These are phyloP conservation scores for Calocera cornea DNA, from an alignment of 768 basidiomycete species.

Conservation along the genomic window DNA sequence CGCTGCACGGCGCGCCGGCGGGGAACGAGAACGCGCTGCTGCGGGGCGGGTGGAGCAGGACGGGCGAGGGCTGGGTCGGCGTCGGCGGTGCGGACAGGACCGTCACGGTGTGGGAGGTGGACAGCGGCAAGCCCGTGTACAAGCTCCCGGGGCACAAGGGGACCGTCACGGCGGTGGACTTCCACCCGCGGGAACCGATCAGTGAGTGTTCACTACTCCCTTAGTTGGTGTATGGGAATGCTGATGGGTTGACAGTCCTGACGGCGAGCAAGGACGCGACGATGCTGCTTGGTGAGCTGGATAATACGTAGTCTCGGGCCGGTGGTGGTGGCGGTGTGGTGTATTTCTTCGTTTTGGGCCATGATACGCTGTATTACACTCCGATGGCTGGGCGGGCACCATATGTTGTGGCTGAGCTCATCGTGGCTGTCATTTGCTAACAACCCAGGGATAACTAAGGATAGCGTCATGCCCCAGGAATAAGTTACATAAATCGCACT, in stretches of 20 bases:
- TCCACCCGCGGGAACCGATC: constrained; percentile 92
- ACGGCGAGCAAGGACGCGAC: constrained; percentile 88
- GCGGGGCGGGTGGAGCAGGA: constrained; percentile 75
- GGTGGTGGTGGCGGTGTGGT: not conserved
- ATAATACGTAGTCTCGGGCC: constrained; percentile 28
- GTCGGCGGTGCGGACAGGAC: constrained; percentile 67
- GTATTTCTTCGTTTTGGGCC: not conserved
- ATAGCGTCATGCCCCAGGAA: too few relatives aligned
- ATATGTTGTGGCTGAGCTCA: too few relatives aligned
- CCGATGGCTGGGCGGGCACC: too few relatives aligned
- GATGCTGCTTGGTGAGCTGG: constrained; percentile 83
- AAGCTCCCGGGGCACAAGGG: constrained; percentile 94
- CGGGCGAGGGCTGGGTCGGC: constrained; percentile 60
- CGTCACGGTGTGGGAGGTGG: constrained; percentile 56
- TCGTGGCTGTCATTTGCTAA: too few relatives aligned
- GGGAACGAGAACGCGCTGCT: constrained; percentile 85
- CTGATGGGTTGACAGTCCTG: constrained; percentile 41
- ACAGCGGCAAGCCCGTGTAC: constrained; percentile 46
- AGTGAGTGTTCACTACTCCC: too few relatives aligned
- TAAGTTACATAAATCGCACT: too few relatives aligned
- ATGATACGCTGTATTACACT: not conserved
- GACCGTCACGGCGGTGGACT: constrained; percentile 88
- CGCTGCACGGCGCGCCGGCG: constrained; percentile 58
- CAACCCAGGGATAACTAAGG: too few relatives aligned
- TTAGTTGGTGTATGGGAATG: constrained; percentile 44